Percentiles rank a stretch among this genome's conserved stretches.
Conservation (phyloP, 225 moss, liverwort and hornwort genomes). For the Asterella californica region DNA sequence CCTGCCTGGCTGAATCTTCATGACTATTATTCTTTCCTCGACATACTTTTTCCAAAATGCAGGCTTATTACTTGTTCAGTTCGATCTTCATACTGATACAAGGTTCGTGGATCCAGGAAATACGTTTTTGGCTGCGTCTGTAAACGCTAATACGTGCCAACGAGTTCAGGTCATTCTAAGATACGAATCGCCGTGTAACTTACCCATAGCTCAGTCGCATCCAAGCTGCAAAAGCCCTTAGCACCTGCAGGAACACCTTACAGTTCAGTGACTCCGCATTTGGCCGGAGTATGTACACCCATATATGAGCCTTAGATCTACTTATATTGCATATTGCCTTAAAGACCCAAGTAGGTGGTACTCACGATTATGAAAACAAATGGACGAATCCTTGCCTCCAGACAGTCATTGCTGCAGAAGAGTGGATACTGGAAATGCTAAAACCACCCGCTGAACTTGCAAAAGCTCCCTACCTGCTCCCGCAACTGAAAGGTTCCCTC, state of each 20-base stretch:
- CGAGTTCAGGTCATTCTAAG: too few species aligned
- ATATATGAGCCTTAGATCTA: neutral
- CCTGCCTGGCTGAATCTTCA: neutral
- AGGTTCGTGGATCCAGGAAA: neutral
- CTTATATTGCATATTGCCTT: neutral
- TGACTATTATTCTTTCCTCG: neutral
- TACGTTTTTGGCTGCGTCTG: neutral
- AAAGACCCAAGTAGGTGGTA: neutral
- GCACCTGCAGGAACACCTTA: constrained; percentile 48
- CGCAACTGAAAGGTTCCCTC: constrained; percentile 58
- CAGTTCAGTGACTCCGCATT: neutral
- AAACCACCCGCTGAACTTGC: neutral
- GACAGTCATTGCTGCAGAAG: neutral
- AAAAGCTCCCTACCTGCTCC: constrained; percentile 61
- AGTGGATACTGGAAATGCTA: neutral
- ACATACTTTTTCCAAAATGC: neutral
- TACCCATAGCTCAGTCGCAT: constrained; percentile 93
- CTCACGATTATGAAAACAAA: neutral
- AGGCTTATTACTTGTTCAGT: neutral
- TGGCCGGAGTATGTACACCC: neutral
- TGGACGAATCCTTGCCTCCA: constrained; percentile 8
- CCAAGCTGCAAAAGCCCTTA: constrained; percentile 93
- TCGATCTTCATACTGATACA: neutral
- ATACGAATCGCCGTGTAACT: constrained; percentile 10
- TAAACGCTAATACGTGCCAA: too few species aligned